Conservation (phyloP, 2,329 filamentous ascomycete species). For the Penicillium oxalicum region DNA sequence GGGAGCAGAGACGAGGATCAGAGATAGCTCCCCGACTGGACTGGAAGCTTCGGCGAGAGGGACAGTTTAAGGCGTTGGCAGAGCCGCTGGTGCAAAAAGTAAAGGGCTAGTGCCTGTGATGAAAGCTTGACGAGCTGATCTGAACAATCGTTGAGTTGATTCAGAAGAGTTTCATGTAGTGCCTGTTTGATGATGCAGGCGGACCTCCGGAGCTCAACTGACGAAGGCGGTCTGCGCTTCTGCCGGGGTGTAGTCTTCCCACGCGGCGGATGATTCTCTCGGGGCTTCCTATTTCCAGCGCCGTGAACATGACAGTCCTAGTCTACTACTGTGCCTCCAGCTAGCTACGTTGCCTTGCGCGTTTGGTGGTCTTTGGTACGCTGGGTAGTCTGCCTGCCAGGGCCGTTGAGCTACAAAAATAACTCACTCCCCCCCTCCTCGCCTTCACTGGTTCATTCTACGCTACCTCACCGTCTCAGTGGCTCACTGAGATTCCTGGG, state of each 20-base stretch:
- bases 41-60: constrained; percentile 20
- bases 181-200: constrained; percentile 7
- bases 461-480: constrained; percentile 3
- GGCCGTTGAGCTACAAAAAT: constrained; percentile 5
- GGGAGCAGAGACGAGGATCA: constrained; percentile 14
- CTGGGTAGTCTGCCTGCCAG: constrained; percentile 3
- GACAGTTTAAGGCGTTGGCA: neutral
- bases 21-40: constrained; percentile 25
- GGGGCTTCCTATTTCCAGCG: constrained; percentile 16
- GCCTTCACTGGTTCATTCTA: constrained; percentile 13
- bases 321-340: constrained; percentile 7
- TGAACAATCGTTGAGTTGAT: constrained; percentile 2
- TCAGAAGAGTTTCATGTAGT: constrained; percentile 7
- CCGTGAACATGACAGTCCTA: constrained; percentile 14
- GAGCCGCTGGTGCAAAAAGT: neutral
- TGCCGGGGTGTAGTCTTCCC: constrained; percentile 16
- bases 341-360: constrained; percentile 4
- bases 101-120: neutral
- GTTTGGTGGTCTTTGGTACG: constrained; percentile 8
- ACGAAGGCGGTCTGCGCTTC: constrained; percentile 30
- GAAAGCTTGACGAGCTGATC: constrained; percentile 8
- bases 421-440: constrained; percentile 3
- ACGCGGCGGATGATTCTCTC: constrained; percentile 23
- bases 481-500: constrained; percentile 5
- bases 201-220: constrained; percentile 20